Conservation (phyloP, 1,284 basidiomycete species). For the Athelia sp. region DNA sequence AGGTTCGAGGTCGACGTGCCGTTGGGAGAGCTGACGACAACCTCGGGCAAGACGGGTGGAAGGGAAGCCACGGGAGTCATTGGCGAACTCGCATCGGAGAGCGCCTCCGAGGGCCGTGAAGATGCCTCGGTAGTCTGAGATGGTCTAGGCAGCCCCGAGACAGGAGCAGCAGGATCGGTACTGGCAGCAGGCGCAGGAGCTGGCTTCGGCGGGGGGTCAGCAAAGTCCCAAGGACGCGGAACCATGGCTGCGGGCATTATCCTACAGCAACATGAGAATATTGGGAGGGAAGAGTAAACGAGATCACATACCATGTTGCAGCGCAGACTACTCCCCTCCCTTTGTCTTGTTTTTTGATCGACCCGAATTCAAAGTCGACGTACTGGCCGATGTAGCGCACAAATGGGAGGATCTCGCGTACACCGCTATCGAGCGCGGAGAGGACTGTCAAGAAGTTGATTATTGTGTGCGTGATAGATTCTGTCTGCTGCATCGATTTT, state of each 20-base stretch:
- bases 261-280: slow-evolving; percentile 30
- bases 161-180: slow-evolving; percentile 19
- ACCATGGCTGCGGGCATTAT: slow-evolving; percentile 75
- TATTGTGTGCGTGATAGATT: slow-evolving; percentile 56
- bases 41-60: slow-evolving; percentile 28
- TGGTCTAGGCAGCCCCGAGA: slow-evolving; percentile 15
- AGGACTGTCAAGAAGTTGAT: slow-evolving; percentile 72
- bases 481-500: slow-evolving; percentile 35
- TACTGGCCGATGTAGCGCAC: slow-evolving; percentile 74
- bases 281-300: not conserved
- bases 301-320: slow-evolving; percentile 62
- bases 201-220: slow-evolving; percentile 30
- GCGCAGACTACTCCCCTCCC: slow-evolving; percentile 79
- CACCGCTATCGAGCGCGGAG: slow-evolving; percentile 61
- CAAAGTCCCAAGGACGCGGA: slow-evolving; percentile 74
- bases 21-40: slow-evolving; percentile 27
- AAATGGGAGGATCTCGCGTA: slow-evolving; percentile 74
- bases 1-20: not conserved
- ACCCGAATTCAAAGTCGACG: slow-evolving; percentile 64
- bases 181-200: slow-evolving; percentile 9
- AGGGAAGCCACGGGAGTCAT: slow-evolving; percentile 21
- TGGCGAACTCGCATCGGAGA: slow-evolving; percentile 17
- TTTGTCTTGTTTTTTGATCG: slow-evolving; percentile 57
- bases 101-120: slow-evolving; percentile 18
- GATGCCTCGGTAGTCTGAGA: slow-evolving; percentile 12